Percentiles rank a stretch among this genome's conserved stretches.
phyloP scores from a whole-genome alignment of 2,329 filamentous ascomycete species.

The Pestalotiopsis sp. region DNA sequence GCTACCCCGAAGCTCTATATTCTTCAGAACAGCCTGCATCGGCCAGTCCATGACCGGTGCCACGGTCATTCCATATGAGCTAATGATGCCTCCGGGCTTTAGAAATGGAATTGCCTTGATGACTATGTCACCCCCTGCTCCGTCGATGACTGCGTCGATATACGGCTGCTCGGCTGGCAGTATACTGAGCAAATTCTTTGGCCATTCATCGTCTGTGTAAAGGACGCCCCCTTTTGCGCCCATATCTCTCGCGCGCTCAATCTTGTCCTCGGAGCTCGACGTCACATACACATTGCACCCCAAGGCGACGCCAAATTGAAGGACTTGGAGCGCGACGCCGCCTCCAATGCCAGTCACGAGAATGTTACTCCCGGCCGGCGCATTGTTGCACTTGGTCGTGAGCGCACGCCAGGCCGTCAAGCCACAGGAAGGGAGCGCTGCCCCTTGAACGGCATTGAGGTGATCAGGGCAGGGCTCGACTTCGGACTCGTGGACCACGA shows the following conservation, averaged over 20 bases:
- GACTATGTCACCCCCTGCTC: conserved; percentile 86
- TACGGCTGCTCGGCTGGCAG: conserved; percentile 67
- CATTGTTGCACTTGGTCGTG: conserved; percentile 68
- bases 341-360: conserved; percentile 91
- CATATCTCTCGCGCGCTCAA: conserved; percentile 69
- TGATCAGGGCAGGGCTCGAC: conserved; percentile 78
- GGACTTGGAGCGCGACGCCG: conserved; percentile 80
- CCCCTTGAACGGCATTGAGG: conserved; percentile 73
- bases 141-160: conserved; percentile 88
- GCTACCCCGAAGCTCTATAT: conserved; percentile 81
- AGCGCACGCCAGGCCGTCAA: conserved; percentile 88
- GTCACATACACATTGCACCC: conserved; percentile 81
- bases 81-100: conserved; percentile 80
- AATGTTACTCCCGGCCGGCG: conserved; percentile 68
- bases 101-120: conserved; percentile 68
- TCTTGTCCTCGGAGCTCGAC: conserved; percentile 73
- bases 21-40: conserved; percentile 83
- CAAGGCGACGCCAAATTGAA: conserved; percentile 77
- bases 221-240: conserved; percentile 82
- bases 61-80: conserved; percentile 89
- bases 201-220: conserved; percentile 81
- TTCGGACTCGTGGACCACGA: conserved; percentile 70
- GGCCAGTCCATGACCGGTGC: conserved; percentile 83
- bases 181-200: conserved; percentile 68
- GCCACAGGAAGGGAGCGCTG: conserved; percentile 82